Evolutionary conservation across 2,329 filamentous ascomycete genomes (phyloP).

Genomic region (Emergomyces orientalis): DNA sequence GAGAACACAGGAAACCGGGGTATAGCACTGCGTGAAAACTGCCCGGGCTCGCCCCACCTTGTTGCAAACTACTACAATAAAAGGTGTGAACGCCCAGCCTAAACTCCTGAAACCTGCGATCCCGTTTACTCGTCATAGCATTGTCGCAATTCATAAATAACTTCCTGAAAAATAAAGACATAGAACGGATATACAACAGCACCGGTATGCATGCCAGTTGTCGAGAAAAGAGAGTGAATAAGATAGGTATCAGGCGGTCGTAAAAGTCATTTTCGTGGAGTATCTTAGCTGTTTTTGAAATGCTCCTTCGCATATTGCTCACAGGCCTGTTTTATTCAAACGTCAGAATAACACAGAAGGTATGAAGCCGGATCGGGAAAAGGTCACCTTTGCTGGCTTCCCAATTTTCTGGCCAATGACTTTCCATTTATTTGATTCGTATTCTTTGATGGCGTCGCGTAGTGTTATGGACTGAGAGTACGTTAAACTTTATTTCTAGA

Average conservation of each 20-base stretch:
- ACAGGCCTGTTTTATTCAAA: constrained; percentile 50
- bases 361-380: constrained; percentile 1
- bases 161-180: constrained; percentile 6
- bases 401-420: constrained; percentile 91
- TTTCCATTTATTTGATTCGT: constrained; percentile 98
- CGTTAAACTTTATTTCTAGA: neutral
- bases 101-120: constrained; percentile 16
- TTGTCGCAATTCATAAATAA: constrained; percentile 7
- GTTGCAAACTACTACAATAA: constrained; percentile 10
- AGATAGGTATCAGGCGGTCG: neutral
- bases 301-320: constrained; percentile 96
- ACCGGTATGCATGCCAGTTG: neutral
- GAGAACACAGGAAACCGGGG: constrained; percentile 20
- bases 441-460: constrained; percentile 92
- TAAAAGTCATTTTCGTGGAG: neutral
- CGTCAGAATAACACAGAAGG: neutral
- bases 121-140: constrained; percentile 12
- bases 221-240: constrained; percentile 4
- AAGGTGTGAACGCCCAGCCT: constrained; percentile 15
- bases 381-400: constrained; percentile 81
- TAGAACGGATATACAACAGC: neutral
- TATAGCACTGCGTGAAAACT: constrained; percentile 14
- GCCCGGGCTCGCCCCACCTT: constrained; percentile 5
- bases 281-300: constrained; percentile 46
- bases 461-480: constrained; percentile 42